A percentile compares a stretch with the other conserved stretches of the same genome.
Evolutionary conservation across 2,329 filamentous ascomycete species (phyloP).

Genomic region (Pestalotiopsis fici): DNA sequence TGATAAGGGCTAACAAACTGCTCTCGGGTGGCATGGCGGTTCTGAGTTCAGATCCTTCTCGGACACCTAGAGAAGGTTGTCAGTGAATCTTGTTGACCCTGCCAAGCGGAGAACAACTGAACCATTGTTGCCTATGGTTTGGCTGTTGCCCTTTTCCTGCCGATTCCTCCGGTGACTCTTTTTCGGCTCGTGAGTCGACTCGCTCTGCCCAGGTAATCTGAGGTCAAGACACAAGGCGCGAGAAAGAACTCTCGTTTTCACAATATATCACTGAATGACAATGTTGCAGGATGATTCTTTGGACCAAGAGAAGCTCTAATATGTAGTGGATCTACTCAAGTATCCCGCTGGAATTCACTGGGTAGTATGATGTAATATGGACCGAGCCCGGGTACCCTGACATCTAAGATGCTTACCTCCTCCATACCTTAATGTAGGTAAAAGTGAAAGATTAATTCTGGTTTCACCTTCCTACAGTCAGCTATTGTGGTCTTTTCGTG

Average conservation of each 20-base stretch:
- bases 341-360: background rate
- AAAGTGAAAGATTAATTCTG: too few relatives aligned
- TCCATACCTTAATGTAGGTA: background rate
- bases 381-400: background rate
- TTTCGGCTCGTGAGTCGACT: background rate
- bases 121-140: background rate
- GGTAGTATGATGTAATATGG: background rate
- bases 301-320: background rate
- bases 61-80: conserved; percentile 35
- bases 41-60: conserved; percentile 73
- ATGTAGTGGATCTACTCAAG: background rate
- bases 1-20: conserved; percentile 54
- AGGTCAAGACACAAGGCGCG: background rate
- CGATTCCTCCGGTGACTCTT: background rate
- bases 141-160: background rate
- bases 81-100: background rate
- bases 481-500: too few relatives aligned
- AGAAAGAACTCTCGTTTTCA: background rate
- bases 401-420: background rate
- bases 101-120: background rate
- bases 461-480: too few relatives aligned
- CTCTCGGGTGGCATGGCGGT: conserved; percentile 83
- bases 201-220: background rate
- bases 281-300: background rate
- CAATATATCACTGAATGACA: background rate